Conservation (phyloP, 805 yeast genomes). For the Torulaspora delbrueckii region DNA sequence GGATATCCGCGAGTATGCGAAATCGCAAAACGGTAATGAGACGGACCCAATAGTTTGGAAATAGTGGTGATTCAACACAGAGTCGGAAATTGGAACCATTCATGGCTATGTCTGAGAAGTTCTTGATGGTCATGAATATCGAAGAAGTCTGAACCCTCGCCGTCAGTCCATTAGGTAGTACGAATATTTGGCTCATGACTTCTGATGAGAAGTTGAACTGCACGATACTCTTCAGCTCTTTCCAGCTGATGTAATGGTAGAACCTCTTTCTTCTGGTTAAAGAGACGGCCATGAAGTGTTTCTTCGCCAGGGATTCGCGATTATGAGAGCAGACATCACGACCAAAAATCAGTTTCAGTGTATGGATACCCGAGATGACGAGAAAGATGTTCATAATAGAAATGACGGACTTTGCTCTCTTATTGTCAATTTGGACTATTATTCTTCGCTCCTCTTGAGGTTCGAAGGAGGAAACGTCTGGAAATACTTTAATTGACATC, state of each 20-base stretch:
- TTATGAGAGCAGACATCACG: slow-evolving; percentile 28
- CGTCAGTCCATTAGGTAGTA: slow-evolving; percentile 47
- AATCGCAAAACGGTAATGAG: slow-evolving; percentile 40
- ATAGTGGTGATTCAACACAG: slow-evolving; percentile 50
- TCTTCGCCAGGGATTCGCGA: slow-evolving; percentile 29
- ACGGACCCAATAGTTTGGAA: slow-evolving; percentile 46
- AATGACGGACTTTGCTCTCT: slow-evolving; percentile 33
- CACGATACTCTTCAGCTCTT: slow-evolving; percentile 21
- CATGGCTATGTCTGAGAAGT: slow-evolving; percentile 22
- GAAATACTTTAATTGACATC: slow-evolving; percentile 23
- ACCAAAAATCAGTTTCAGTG: slow-evolving; percentile 40
- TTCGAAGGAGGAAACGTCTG: slow-evolving; percentile 22
- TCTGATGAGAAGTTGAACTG: slow-evolving; percentile 24
- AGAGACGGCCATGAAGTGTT: slow-evolving; percentile 22
- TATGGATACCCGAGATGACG: slow-evolving; percentile 41
- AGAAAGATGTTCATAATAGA: slow-evolving; percentile 45
- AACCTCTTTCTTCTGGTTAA: slow-evolving; percentile 17
- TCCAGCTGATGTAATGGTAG: slow-evolving; percentile 17
- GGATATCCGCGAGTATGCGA: slow-evolving; percentile 24
- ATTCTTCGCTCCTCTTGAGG: slow-evolving; percentile 22
- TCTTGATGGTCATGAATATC: slow-evolving; percentile 19
- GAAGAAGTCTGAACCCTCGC: slow-evolving; percentile 43
- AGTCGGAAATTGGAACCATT: slow-evolving; percentile 38
- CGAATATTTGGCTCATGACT: slow-evolving; percentile 27
- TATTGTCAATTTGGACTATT: slow-evolving; percentile 24